A percentile compares a stretch with the other conserved stretches of the same genome.
phyloP scores from a whole-genome alignment of 345 rosid species.

The Syzygium grande region DNA sequence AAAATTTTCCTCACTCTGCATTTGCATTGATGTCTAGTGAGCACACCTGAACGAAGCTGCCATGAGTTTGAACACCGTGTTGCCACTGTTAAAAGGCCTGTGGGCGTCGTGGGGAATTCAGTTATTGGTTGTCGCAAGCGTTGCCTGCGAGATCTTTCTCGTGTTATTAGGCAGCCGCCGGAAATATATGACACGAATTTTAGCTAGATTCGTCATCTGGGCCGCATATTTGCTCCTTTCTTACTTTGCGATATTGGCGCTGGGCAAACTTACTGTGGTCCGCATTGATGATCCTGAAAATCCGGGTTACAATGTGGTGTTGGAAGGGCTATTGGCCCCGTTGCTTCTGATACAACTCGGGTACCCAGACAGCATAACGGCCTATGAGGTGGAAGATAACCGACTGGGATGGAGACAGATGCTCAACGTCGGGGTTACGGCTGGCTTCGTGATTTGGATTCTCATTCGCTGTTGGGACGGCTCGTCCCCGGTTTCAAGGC shows the following conservation, averaged over 20 bases:
- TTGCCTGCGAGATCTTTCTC: neutral
- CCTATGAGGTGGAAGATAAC: slow-evolving; percentile 12
- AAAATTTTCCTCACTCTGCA: neutral
- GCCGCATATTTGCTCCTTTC: neutral
- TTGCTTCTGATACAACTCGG: slow-evolving; percentile 11
- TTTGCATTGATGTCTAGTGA: neutral
- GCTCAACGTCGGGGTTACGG: neutral
- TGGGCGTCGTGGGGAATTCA: slow-evolving; percentile 14
- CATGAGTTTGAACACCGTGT: neutral
- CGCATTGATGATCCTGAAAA: neutral
- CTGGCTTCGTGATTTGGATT: neutral
- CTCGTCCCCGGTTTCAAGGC: neutral
- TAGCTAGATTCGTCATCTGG: neutral
- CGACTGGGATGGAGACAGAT: neutral
- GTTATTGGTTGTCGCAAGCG: neutral
- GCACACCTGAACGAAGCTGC: neutral
- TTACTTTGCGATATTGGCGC: slow-evolving; percentile 1
- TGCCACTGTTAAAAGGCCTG: neutral
- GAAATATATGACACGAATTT: neutral
- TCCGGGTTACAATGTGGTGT: neutral
- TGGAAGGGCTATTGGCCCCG: slow-evolving; percentile 5
- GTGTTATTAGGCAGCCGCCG: slow-evolving; percentile 8
- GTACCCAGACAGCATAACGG: slow-evolving; percentile 9
- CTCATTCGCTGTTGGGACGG: slow-evolving; percentile 2
- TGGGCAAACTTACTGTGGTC: slow-evolving; percentile 13